Percentiles rank a stretch among this genome's conserved stretches.
Conservation (phyloP, 1,139 yeast genomes). For the Suhomyces terraborum region DNA sequence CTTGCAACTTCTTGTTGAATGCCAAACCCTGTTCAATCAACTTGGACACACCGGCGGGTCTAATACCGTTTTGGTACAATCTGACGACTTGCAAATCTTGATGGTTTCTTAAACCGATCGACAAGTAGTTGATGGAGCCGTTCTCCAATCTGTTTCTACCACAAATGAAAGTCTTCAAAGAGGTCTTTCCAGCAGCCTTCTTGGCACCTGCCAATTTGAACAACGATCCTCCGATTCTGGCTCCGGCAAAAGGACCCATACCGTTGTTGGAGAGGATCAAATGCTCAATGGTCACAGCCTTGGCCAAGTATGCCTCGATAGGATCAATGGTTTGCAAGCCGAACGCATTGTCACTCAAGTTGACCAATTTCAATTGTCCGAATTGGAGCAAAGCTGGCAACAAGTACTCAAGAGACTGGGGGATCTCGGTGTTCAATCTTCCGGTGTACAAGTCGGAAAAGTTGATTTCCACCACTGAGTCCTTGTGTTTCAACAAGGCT, state of each 20-base stretch:
- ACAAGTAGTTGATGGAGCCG: conserved; percentile 81
- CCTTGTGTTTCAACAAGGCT: conserved; percentile 52
- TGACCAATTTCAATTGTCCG: conserved; percentile 67
- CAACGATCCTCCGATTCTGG: conserved; percentile 85
- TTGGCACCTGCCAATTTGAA: conserved; percentile 71
- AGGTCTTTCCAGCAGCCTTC: conserved; percentile 42
- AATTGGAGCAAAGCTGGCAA: conserved; percentile 73
- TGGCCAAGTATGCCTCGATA: conserved; percentile 71
- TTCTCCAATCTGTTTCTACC: conserved; percentile 96
- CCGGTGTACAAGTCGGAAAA: conserved; percentile 95
- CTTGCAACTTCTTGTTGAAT: conserved; percentile 58
- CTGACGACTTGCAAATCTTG: conserved; percentile 70
- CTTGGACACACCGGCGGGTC: conserved; percentile 86
- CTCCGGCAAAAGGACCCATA: conserved; percentile 97
- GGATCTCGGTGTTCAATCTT: conserved; percentile 91
- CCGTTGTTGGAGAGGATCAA: conserved; percentile 91
- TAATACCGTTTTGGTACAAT: conserved; percentile 92
- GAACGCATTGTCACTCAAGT: conserved; percentile 92
- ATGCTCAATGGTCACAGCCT: conserved; percentile 80
- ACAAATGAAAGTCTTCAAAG: conserved; percentile 82
- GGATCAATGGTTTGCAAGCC: conserved; percentile 95
- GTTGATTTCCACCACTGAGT: conserved; percentile 63
- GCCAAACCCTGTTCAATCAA: conserved; percentile 74
- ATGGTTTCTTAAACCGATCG: conserved; percentile 78
- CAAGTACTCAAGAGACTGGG: conserved; percentile 70